phyloP scores from a whole-genome alignment of 2,329 filamentous ascomycete genomes.

The Lasiodiplodia sp. region DNA sequence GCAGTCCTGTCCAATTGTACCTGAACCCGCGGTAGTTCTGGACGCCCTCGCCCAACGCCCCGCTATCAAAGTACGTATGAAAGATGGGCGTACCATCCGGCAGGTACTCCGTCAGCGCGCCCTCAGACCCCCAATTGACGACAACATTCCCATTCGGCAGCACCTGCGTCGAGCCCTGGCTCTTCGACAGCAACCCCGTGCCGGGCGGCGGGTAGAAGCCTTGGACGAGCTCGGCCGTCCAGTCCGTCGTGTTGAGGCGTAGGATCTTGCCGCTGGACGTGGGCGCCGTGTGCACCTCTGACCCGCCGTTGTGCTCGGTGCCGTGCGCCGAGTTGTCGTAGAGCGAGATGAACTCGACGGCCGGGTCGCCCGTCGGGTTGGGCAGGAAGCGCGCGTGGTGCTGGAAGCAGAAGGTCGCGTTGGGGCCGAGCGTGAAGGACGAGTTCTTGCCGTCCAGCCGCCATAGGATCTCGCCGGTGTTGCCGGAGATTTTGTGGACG shows the following conservation, averaged over 20 bases:
- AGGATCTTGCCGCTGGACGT: conserved; percentile 47
- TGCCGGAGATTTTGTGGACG: conserved; percentile 36
- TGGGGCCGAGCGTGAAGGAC: conserved; percentile 46
- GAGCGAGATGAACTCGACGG: conserved; percentile 40
- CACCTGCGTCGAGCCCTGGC: conserved; percentile 53
- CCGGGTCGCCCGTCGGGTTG: conserved; percentile 26
- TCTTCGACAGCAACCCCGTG: conserved; percentile 41
- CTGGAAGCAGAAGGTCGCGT: conserved; percentile 47
- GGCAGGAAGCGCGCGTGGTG: conserved; percentile 58
- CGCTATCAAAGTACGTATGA: conserved; percentile 49
- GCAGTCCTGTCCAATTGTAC: conserved; percentile 35
- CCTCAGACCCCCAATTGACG: conserved; percentile 59
- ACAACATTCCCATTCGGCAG: conserved; percentile 55
- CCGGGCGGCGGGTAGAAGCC: conserved; percentile 50
- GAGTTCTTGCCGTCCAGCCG: conserved; percentile 57
- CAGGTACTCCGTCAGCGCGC: conserved; percentile 58
- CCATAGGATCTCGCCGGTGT: conserved; percentile 58
- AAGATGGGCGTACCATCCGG: conserved; percentile 51
- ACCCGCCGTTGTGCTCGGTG: not conserved
- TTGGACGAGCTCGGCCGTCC: conserved; percentile 54
- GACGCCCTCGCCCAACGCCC: conserved; percentile 36
- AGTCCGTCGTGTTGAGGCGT: conserved; percentile 47
- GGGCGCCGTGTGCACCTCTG: conserved; percentile 32
- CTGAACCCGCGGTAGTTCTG: conserved; percentile 48
- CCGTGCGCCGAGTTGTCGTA: conserved; percentile 48